Evolutionary conservation across 2,329 filamentous ascomycete species (phyloP), one percentile per base, ranked within the genome.

Genomic region (Stagonosporopsis chrysanthemi): DNA sequence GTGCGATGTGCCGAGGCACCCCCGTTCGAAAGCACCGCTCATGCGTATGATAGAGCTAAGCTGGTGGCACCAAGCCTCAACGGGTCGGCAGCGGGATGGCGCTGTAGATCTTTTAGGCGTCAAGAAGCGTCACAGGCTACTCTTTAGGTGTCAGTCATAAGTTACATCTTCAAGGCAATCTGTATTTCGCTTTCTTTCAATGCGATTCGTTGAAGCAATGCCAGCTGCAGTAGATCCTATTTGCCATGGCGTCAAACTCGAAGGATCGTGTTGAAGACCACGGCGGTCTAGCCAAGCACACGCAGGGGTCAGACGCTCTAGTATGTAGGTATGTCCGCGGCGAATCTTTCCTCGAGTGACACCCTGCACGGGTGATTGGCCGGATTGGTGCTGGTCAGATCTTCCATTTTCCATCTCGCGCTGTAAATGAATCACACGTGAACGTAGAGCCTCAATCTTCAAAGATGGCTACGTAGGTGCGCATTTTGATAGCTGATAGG

Each of bases 31-130:
- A 57, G 64, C 26, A 51, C 65, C 58, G 50, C 55, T 62, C 59
- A 17, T 19, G 49, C 26, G 42, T 41, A 38, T 15, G 28, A 31
- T 46, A 28, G 51, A 58, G 58, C 61, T 58, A 43, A 48, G 15
- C 17, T 24, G 39, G 33, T 26, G 31, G 44, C 44, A 57, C 54
- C 43, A 68, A 58, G 62, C 54, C 56, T 61, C 61, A 58, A 52
- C 49, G 55, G 58, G 55, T 55, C 56, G 38, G 52, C 47, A 48
- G 45, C 56, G 61, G 61, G 56, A 64, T 53, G 57, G 65, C 60
- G 59, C 40, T 60, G 67, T 59, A 63, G 64, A 68, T 70, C 64
- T 41, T 41, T 50, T 49, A 49, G 38, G 28, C 42, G 31, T 42
- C n/a, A 39, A 53, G 43, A 48, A 52, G 47, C 48, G 33, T 58